Percentiles rank a stretch among this genome's conserved stretches.
phyloP scores from a whole-genome alignment of 768 basidiomycete species.

The Pholiota microspora region DNA sequence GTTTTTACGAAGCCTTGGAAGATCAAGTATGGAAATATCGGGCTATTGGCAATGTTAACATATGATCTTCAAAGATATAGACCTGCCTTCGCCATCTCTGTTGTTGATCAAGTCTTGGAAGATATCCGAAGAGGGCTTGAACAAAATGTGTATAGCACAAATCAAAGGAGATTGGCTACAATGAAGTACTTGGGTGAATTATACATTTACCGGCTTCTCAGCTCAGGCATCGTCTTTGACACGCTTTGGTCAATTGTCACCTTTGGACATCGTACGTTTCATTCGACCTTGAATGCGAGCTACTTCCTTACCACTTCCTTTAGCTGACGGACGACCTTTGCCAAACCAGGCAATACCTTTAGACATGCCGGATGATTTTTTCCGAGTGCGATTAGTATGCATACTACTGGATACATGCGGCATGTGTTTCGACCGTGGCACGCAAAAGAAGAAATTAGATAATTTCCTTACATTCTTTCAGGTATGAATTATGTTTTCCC shows the following conservation, averaged over 20 bases:
- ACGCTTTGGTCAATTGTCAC: constrained; percentile 92
- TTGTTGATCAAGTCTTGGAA: constrained; percentile 94
- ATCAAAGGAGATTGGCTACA: constrained; percentile 88
- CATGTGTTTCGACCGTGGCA: constrained; percentile 95
- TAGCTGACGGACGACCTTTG: constrained; percentile 87
- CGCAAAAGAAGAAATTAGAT: constrained; percentile 90
- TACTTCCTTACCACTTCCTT: constrained; percentile 13
- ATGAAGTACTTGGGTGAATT: constrained; percentile 96
- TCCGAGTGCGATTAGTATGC: constrained; percentile 89
- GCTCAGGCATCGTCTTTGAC: constrained; percentile 89
- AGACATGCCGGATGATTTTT: constrained; percentile 96
- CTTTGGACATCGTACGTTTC: constrained; percentile 87
- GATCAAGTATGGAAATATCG: constrained; percentile 87
- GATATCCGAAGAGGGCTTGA: constrained; percentile 89
- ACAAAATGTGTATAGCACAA: constrained; percentile 91
- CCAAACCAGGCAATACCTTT: constrained; percentile 72
- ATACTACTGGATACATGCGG: constrained; percentile 93
- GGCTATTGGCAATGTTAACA: constrained; percentile 88
- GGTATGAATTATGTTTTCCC: constrained; percentile 39
- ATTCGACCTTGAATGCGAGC: background rate
- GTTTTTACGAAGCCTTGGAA: constrained; percentile 99
- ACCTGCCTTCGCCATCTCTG: constrained; percentile 80
- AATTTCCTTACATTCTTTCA: constrained; percentile 93
- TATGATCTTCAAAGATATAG: constrained; percentile 95
- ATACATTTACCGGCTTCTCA: constrained; percentile 92